Conservation (phyloP, 306 rosid species). For the Luffa aegyptiaca region DNA sequence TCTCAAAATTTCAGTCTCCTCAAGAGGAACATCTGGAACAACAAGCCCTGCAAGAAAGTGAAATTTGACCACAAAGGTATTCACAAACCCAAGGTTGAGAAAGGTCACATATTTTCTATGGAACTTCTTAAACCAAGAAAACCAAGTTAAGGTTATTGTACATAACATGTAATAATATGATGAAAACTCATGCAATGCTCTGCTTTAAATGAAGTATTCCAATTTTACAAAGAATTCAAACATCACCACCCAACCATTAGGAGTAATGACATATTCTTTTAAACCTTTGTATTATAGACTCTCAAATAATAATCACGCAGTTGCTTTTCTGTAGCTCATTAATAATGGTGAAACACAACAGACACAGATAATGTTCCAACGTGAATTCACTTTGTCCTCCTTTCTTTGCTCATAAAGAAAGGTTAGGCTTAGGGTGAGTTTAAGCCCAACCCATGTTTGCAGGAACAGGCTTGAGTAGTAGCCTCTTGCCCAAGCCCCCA, state of each 20-base stretch:
- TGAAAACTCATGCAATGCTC: not conserved
- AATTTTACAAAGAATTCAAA: not conserved
- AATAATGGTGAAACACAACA: not conserved
- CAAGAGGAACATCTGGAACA: too few species aligned
- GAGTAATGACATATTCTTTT: not conserved
- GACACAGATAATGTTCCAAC: not conserved
- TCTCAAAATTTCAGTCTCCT: too few species aligned
- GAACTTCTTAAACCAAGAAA: not conserved
- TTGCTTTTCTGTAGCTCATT: not conserved
- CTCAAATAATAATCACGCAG: not conserved
- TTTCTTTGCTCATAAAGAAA: too few species aligned
- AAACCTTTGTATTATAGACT: not conserved
- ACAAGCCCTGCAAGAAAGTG: too few species aligned
- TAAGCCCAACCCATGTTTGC: too few species aligned
- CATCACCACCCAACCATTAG: not conserved
- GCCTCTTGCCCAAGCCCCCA: not conserved
- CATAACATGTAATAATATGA: not conserved
- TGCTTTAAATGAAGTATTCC: not conserved
- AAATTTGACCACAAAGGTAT: not conserved
- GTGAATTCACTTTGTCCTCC: not conserved
- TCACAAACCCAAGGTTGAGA: not conserved
- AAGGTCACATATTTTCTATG: not conserved
- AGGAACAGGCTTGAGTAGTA: too few species aligned
- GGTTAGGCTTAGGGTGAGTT: too few species aligned
- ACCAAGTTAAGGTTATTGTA: not conserved